phyloP scores from a whole-genome alignment of 176 grass and related monocot species.

The Melocanna baccifera region DNA sequence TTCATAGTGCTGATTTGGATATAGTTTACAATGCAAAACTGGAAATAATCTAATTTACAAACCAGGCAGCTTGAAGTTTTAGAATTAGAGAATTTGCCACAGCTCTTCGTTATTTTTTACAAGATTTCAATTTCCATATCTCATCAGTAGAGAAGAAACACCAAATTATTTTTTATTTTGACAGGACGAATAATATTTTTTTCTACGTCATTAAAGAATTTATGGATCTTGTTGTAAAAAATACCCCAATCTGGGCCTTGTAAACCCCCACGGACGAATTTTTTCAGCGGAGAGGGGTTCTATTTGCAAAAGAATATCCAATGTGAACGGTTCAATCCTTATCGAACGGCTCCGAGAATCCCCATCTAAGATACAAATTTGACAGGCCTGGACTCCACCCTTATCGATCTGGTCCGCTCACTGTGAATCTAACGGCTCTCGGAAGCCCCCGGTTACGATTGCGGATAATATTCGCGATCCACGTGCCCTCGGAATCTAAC shows the following conservation, averaged over 20 bases:
- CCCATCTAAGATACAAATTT: background rate
- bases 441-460: too few species aligned
- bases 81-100: background rate
- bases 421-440: too few species aligned
- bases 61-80: background rate
- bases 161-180: background rate
- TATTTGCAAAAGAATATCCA: background rate
- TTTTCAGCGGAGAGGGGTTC: rapidly evolving
- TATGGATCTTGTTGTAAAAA: background rate
- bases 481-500: too few species aligned
- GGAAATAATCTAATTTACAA: background rate
- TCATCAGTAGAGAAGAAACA: background rate
- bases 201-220: background rate
- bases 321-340: background rate
- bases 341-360: background rate
- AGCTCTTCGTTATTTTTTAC: background rate
- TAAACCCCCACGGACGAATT: background rate
- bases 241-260: background rate
- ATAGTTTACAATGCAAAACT: background rate
- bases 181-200: background rate
- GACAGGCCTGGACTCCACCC: too few species aligned
- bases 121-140: background rate
- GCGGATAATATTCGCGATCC: too few species aligned
- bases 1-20: background rate
- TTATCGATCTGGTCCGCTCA: too few species aligned